Evolutionary conservation across 2,329 filamentous ascomycete genomes (phyloP).

Genomic region (Scytalidium lignicola): DNA sequence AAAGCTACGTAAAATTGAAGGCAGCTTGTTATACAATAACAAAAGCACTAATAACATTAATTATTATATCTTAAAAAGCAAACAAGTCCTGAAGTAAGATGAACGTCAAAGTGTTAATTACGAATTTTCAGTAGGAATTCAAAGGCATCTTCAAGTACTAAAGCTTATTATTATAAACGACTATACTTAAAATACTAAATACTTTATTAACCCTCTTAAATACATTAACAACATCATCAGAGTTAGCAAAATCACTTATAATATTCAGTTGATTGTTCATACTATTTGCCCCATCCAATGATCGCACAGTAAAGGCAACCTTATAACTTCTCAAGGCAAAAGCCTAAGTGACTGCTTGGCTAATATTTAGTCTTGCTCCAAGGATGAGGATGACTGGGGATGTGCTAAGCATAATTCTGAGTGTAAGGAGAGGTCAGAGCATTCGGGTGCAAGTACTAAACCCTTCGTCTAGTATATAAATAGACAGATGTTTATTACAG

Average conservation of each 20-base stretch:
- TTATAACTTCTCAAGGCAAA: slow-evolving; percentile 38
- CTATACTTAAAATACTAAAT: slow-evolving; percentile 34
- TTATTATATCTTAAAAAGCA: too few species aligned
- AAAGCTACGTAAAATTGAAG: too few species aligned
- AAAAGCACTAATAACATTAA: too few species aligned
- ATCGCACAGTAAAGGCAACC: slow-evolving; percentile 33
- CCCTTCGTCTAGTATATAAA: background rate
- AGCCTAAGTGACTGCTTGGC: slow-evolving; percentile 26
- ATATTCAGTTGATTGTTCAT: slow-evolving; percentile 31
- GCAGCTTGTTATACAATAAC: too few species aligned
- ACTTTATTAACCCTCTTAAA: slow-evolving; percentile 33
- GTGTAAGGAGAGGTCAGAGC: background rate
- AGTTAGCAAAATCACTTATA: slow-evolving; percentile 31
- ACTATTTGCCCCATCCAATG: slow-evolving; percentile 20
- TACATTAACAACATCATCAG: slow-evolving; percentile 26
- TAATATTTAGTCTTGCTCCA: slow-evolving; percentile 36
- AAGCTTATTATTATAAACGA: slow-evolving; percentile 35
- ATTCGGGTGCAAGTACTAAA: background rate
- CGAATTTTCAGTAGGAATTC: background rate
- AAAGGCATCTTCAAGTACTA: too few species aligned
- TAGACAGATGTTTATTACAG: background rate
- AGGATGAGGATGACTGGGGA: slow-evolving; percentile 32
- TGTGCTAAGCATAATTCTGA: background rate
- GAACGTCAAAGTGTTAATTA: too few species aligned
- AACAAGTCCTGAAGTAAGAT: too few species aligned